phyloP scores from a whole-genome alignment of 768 basidiomycete species.

The Hydnomerulius pinastri region DNA sequence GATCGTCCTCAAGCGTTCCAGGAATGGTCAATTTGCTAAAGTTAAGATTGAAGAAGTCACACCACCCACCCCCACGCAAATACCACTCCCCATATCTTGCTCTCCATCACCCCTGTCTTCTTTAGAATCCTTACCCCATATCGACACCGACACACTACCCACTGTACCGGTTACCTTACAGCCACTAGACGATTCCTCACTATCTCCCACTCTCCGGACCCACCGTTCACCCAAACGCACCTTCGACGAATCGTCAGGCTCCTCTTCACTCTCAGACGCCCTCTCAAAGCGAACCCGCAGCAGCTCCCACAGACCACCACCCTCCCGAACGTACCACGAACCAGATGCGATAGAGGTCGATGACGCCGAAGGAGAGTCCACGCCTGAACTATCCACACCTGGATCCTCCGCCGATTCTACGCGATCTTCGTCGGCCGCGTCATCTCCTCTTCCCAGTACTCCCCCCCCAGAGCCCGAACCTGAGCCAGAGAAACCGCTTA shows the following conservation, averaged over 20 bases:
- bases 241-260: conserved; percentile 57
- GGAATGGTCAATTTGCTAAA: conserved; percentile 25
- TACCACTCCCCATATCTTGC: conserved; percentile 41
- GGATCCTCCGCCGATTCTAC: conserved; percentile 29
- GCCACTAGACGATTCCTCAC: conserved; percentile 13
- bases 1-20: conserved; percentile 14
- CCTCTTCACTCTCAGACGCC: conserved; percentile 38
- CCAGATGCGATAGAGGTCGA: conserved; percentile 26
- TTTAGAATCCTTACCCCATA: conserved; percentile 19
- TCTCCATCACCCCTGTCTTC: conserved; percentile 38
- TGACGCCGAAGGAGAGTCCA: conserved; percentile 33
- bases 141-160: conserved; percentile 31
- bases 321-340: conserved; percentile 11
- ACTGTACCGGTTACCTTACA: conserved; percentile 26
- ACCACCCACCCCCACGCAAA: conserved; percentile 29
- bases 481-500: conserved; percentile 45
- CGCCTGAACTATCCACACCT: conserved; percentile 47
- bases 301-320: conserved; percentile 26
- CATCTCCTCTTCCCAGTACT: conserved; percentile 40
- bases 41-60: conserved; percentile 23
- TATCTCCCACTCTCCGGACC: conserved; percentile 30
- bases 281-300: conserved; percentile 39
- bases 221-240: conserved; percentile 59
- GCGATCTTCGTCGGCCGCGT: conserved; percentile 32
- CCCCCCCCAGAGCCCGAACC: conserved; percentile 30